phyloP scores from a whole-genome alignment of 75 land plant species.

The Picea glauca region DNA sequence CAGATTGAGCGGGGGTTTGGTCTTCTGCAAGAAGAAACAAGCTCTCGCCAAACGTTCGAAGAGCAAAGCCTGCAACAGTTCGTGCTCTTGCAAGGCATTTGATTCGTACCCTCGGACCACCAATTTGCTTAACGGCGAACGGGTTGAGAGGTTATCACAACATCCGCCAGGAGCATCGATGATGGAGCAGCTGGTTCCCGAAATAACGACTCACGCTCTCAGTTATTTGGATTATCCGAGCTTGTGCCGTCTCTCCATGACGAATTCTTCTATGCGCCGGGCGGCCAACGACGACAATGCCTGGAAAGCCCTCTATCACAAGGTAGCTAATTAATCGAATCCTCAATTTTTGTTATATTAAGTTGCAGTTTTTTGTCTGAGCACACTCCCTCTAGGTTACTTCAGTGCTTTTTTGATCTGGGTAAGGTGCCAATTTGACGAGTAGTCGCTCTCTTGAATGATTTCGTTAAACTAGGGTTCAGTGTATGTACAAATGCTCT shows the following conservation, averaged over 20 bases:
- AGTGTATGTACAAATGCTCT: no score
- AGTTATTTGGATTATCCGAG: slow-evolving; percentile 91
- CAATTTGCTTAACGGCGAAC: not conserved
- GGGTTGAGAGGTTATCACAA: slow-evolving; percentile 7
- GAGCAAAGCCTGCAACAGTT: slow-evolving; percentile 10
- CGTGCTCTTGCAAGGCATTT: slow-evolving; percentile 4
- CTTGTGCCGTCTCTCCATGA: slow-evolving; percentile 85
- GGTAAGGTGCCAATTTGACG: no score
- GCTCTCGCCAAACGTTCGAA: not conserved
- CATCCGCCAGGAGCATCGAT: slow-evolving; percentile 56
- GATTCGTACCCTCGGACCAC: slow-evolving; percentile 6
- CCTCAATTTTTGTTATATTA: not conserved
- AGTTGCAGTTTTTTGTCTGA: no score
- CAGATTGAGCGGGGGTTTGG: not conserved
- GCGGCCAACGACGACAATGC: slow-evolving; percentile 89
- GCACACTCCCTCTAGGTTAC: no score
- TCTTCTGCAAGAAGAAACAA: not conserved
- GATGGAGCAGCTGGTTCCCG: slow-evolving; percentile 97
- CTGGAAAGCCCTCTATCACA: slow-evolving; percentile 88
- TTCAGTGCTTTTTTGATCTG: no score
- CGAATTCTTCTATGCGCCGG: slow-evolving; percentile 68
- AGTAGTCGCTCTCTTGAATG: no score
- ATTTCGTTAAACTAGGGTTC: no score
- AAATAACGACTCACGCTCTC: slow-evolving; percentile 86
- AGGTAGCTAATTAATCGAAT: slow-evolving; percentile 30